These are phyloP conservation scores for Trichoderma cornu-damae DNA, from an alignment of 2,329 filamentous ascomycete species.

Conservation along the genomic window DNA sequence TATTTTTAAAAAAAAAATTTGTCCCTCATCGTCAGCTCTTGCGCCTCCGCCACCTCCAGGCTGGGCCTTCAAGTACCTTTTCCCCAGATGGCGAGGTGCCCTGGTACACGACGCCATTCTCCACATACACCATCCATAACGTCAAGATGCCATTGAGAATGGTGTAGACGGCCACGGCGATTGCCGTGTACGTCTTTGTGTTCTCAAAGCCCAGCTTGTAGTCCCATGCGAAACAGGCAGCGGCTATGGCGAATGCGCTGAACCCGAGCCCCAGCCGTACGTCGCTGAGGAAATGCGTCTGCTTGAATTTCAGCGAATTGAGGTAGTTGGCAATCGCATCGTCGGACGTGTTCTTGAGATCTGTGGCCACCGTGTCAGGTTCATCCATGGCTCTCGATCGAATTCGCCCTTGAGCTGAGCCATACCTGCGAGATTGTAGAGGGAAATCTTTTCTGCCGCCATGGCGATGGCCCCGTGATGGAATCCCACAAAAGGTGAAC, in stretches of 20 bases:
- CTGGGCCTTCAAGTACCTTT: conserved; percentile 43
- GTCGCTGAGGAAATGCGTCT: conserved; percentile 75
- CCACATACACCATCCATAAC: conserved; percentile 78
- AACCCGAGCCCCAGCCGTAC: conserved; percentile 81
- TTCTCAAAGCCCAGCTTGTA: conserved; percentile 84
- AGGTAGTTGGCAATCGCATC: conserved; percentile 93
- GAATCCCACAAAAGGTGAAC: neutral
- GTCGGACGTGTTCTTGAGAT: conserved; percentile 94
- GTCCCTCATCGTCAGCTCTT: conserved; percentile 19
- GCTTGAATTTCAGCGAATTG: conserved; percentile 76
- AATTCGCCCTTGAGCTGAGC: neutral
- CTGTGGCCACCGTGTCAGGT: conserved; percentile 41
- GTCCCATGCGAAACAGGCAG: conserved; percentile 82
- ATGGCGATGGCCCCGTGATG: conserved; percentile 24
- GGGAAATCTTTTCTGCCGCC: conserved; percentile 52
- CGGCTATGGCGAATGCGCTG: conserved; percentile 71
- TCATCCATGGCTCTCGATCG: neutral
- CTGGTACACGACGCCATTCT: conserved; percentile 76
- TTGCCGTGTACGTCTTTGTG: conserved; percentile 75
- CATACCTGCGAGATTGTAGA: conserved; percentile 64
- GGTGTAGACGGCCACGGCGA: conserved; percentile 75
- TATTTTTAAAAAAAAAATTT: no score
- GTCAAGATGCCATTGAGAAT: conserved; percentile 72
- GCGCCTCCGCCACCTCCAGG: neutral
- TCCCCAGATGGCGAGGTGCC: conserved; percentile 63